Conservation (phyloP, 1,139 yeast genomes). For the Lodderomyces parapsilosis region DNA sequence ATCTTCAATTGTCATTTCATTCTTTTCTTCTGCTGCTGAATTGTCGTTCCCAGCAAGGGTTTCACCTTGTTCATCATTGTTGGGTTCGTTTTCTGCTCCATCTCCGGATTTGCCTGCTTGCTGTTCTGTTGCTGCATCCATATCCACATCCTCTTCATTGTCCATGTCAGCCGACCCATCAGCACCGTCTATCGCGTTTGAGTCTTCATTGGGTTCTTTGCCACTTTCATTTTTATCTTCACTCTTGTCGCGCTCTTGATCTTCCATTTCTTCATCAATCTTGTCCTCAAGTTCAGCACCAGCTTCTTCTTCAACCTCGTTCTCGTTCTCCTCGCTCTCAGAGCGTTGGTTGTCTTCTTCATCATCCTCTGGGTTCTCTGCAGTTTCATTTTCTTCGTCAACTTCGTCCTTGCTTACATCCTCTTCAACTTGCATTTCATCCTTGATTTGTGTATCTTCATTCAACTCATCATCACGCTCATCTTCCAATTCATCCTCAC, state of each 20-base stretch:
- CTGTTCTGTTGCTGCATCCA: slow-evolving; percentile 56
- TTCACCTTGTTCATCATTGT: slow-evolving; percentile 2
- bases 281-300: slow-evolving; percentile 54
- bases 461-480: slow-evolving; percentile 25
- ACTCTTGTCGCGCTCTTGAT: slow-evolving; percentile 52
- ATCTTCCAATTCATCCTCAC: slow-evolving; percentile 34
- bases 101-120: slow-evolving; percentile 70
- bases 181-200: slow-evolving; percentile 25
- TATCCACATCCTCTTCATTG: slow-evolving; percentile 39
- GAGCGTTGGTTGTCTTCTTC: slow-evolving; percentile 21
- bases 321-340: slow-evolving; percentile 22
- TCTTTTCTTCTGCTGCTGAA: slow-evolving; percentile 71
- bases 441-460: slow-evolving; percentile 20
- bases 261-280: slow-evolving; percentile 63
- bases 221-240: slow-evolving; percentile 51
- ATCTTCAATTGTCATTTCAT: slow-evolving; percentile 41
- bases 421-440: slow-evolving; percentile 68
- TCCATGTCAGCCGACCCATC: slow-evolving; percentile 40
- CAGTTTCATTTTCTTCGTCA: slow-evolving; percentile 49
- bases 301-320: slow-evolving; percentile 48
- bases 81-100: slow-evolving; percentile 70
- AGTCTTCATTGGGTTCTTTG: slow-evolving; percentile 20
- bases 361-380: slow-evolving; percentile 16
- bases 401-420: slow-evolving; percentile 77
- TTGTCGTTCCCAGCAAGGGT: not conserved